phyloP scores from a whole-genome alignment of 2,329 filamentous ascomycete species.

The Aspergillus vadensis region DNA sequence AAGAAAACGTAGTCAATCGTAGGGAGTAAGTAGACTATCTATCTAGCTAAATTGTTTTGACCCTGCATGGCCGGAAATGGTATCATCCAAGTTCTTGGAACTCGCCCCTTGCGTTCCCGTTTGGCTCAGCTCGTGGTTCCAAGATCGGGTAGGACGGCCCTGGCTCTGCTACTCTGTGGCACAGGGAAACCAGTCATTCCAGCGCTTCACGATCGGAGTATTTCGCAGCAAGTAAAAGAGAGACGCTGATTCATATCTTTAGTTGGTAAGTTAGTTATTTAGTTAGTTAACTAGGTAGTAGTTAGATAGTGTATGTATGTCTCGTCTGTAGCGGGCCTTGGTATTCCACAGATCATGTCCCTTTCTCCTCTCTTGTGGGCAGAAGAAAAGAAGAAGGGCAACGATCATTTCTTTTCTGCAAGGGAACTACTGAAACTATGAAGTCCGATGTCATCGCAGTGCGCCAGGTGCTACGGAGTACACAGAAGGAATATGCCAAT shows the following conservation, averaged over 20 bases:
- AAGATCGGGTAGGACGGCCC: slow-evolving; percentile 23
- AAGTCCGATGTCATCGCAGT: slow-evolving; percentile 8
- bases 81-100: slow-evolving; percentile 16
- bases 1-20: background rate
- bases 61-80: slow-evolving; percentile 21
- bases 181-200: background rate
- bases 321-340: slow-evolving; percentile 1
- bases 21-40: background rate
- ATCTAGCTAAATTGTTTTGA: slow-evolving; percentile 14
- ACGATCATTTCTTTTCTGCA: slow-evolving; percentile 15
- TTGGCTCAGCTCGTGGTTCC: slow-evolving; percentile 25
- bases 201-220: slow-evolving; percentile 9
- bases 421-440: slow-evolving; percentile 13
- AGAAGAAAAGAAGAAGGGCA: background rate
- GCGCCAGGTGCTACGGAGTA: background rate
- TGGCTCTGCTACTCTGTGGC: slow-evolving; percentile 9
- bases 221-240: slow-evolving; percentile 2
- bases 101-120: slow-evolving; percentile 21
- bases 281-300: no score
- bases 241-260: background rate
- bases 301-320: slow-evolving; percentile 15
- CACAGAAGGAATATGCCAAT: slow-evolving; percentile 1
- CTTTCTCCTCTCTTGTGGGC: background rate
- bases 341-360: background rate
- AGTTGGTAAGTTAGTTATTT: no score